A percentile compares a stretch with the other conserved stretches of the same genome.
These are phyloP conservation scores for Jatropha curcas DNA, from an alignment of 345 rosid genomes.

Conservation along the genomic window DNA sequence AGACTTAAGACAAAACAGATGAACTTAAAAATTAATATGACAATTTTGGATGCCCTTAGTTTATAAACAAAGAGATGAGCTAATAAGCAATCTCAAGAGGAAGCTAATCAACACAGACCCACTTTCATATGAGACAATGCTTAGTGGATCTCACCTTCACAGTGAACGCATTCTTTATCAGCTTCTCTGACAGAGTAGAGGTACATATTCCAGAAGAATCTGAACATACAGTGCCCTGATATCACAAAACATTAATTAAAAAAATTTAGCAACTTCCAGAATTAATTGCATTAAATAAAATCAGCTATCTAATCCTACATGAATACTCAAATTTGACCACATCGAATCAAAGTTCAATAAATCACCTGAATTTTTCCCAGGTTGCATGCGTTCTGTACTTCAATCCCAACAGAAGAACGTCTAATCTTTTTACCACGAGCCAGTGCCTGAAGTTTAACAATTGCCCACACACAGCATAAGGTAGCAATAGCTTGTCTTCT, in stretches of 20 bases:
- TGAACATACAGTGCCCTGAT: constrained; percentile 43
- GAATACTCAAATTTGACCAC: background rate
- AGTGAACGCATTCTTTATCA: constrained; percentile 47
- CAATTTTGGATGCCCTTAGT: background rate
- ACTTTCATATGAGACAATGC: background rate
- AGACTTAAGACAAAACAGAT: background rate
- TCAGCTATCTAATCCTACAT: background rate
- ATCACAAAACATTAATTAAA: background rate
- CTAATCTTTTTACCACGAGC: constrained; percentile 58
- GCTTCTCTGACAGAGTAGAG: constrained; percentile 34
- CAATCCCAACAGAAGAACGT: constrained; percentile 34
- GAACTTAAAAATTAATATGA: background rate
- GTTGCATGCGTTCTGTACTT: constrained; percentile 36
- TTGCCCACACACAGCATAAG: constrained; percentile 52
- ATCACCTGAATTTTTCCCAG: constrained; percentile 37
- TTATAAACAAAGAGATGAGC: background rate
- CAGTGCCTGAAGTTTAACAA: constrained; percentile 68
- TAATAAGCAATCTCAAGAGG: background rate
- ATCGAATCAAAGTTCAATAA: background rate
- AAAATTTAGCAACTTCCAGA: background rate
- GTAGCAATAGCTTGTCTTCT: constrained; percentile 89
- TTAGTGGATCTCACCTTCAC: constrained; percentile 49
- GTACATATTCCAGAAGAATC: constrained; percentile 31
- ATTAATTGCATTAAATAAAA: background rate
- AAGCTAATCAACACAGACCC: background rate